Evolutionary conservation across 1,139 yeast genomes (phyloP), one percentile per base, ranked within the genome.

Genomic region (Debaryomyces sp.): DNA sequence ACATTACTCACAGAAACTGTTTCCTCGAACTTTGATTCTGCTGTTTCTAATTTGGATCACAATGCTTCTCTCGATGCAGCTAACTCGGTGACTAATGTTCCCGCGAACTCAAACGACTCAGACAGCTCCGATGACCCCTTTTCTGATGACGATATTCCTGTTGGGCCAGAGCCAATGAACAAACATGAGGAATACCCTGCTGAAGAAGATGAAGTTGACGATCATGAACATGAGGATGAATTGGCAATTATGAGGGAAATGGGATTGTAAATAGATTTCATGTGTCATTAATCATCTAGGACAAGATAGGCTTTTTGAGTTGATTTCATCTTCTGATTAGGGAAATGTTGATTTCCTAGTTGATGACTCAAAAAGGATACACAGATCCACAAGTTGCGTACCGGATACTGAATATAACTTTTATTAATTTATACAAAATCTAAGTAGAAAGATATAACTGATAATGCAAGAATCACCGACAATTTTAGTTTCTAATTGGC

Each of bases 201-300:
- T 22, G 56, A 51, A 29, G 60, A 56, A 21, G 50, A 53, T 26
- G 60, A 55, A 32, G 52, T 53, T 37, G 50, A 54, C n/a, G 66
- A 60, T 21, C 62, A 68, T 10, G 70, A 68, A 8, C 54, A 56
- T 40, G 68, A 64, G 23, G 62, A 63, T 46, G 77, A 72, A 37
- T 50, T 70, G 53, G 75, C 68, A 30, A 53, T 73, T 12, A 71
- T 75, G 78, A 65, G 75, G 51, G 76, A 73, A 50, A 64, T 69
- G 61, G 75, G 68, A 9, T 51, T 41, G 9, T 41, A 29, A 21
- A 4, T 37, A 27, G 15, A 23, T 39, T 13, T 12, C 10, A 12
- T 2, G n/a, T 9, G 13, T 12, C 30, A 6, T 27, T 5, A 12
- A 27, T 12, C 6, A 12, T 27, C 13, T 27, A 5, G 12, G 12